Evolutionary conservation across 2,329 filamentous ascomycete genomes (phyloP).

Genomic region (Bipolaris gigantea): DNA sequence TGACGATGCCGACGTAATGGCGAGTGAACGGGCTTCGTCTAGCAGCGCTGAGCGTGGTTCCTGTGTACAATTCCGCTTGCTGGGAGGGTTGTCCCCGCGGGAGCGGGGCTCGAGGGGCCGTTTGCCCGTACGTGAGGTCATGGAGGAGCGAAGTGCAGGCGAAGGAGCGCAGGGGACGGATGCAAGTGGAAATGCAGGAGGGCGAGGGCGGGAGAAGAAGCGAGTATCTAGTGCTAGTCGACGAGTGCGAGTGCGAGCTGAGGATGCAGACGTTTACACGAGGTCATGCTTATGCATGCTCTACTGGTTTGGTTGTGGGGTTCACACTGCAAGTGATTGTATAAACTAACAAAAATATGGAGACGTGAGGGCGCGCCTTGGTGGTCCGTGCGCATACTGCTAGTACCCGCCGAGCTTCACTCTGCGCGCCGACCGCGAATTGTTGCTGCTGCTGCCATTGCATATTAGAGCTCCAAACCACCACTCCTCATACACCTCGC

Average conservation of each 20-base stretch:
- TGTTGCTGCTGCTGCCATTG: conserved; percentile 16
- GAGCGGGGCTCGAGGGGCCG: conserved; percentile 16
- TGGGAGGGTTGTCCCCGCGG: conserved; percentile 24
- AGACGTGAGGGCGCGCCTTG: not conserved
- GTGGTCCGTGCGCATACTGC: conserved; percentile 9
- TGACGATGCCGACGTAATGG: not conserved
- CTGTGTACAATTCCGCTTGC: conserved; percentile 17
- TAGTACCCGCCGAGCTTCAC: conserved; percentile 11
- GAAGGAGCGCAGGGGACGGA: not conserved
- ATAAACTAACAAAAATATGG: too few species aligned
- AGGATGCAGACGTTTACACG: too few species aligned
- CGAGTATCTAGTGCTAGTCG: not conserved
- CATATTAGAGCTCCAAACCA: conserved; percentile 5
- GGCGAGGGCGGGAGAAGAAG: not conserved
- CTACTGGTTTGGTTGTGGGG: too few species aligned
- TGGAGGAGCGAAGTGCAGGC: not conserved
- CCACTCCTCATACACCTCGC: conserved; percentile 11
- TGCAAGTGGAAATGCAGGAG: not conserved
- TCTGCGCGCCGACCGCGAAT: conserved; percentile 21
- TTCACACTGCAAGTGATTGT: too few species aligned
- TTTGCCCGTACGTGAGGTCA: conserved; percentile 18
- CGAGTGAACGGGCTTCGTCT: conserved; percentile 7
- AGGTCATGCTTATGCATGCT: too few species aligned
- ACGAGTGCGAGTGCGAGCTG: too few species aligned
- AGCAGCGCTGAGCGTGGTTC: conserved; percentile 1